Conservation (phyloP, 306 rosid species). For the Citrullus mucosospermus region DNA sequence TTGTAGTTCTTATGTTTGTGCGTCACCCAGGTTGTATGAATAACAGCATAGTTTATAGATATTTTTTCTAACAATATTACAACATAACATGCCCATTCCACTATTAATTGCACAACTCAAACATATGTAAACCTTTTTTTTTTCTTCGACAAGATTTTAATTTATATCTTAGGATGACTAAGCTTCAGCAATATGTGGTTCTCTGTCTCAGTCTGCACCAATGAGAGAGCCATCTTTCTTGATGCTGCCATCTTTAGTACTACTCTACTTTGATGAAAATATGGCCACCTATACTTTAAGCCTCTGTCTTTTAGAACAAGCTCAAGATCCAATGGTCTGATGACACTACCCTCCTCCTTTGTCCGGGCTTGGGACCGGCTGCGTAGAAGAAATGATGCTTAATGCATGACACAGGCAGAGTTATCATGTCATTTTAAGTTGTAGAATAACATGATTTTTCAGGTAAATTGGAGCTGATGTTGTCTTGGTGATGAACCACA, state of each 20-base stretch:
- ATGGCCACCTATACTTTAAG: background rate
- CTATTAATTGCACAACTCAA: background rate
- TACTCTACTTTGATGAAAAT: background rate
- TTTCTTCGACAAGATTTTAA: background rate
- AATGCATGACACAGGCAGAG: constrained; percentile 15
- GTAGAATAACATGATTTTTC: constrained; percentile 1
- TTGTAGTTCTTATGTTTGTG: background rate
- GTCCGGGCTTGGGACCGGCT: constrained; percentile 25
- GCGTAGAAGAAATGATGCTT: constrained; percentile 6
- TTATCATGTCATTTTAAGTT: background rate
- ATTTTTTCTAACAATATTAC: background rate
- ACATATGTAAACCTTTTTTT: background rate
- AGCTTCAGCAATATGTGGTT: constrained; percentile 2
- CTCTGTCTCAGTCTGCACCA: background rate
- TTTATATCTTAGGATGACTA: background rate
- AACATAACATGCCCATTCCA: background rate
- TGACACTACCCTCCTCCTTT: constrained; percentile 15
- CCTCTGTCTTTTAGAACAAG: background rate
- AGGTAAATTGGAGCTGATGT: background rate
- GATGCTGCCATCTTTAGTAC: constrained; percentile 7
- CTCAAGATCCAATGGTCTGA: constrained; percentile 3
- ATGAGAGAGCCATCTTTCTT: background rate
- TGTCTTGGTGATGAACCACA: background rate
- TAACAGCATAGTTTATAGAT: background rate
- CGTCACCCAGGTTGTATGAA: background rate